Conservation (phyloP, 164 flowering plant species). For the Sedum album region DNA sequence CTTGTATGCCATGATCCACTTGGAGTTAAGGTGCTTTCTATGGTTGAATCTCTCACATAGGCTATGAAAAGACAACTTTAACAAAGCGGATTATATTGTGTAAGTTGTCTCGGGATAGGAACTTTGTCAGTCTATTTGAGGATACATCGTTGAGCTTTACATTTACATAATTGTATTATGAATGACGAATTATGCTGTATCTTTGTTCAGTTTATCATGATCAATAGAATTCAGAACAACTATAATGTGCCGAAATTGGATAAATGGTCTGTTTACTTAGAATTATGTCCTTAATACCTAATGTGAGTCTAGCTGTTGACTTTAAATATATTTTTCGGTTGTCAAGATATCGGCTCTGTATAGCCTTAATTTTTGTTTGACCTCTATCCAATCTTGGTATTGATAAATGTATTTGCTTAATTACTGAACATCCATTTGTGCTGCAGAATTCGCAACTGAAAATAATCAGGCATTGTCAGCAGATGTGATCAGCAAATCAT, state of each 20-base stretch:
- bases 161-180: too few species aligned
- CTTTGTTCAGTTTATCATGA: too few species aligned
- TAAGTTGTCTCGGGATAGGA: neutral
- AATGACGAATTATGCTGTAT: too few species aligned
- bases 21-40: neutral
- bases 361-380: too few species aligned
- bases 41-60: neutral
- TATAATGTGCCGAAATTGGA: neutral
- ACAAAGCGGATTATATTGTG: neutral
- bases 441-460: constrained; percentile 65
- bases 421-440: constrained; percentile 28
- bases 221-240: too few species aligned
- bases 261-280: neutral
- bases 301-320: too few species aligned
- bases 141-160: neutral
- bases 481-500: constrained; percentile 63
- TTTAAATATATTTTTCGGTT: neutral
- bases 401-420: constrained; percentile 16
- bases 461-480: constrained; percentile 45
- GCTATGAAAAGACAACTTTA: neutral
- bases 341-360: too few species aligned
- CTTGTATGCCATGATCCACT: too few species aligned
- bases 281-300: too few species aligned
- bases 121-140: neutral
- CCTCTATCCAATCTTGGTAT: neutral